These are phyloP conservation scores for Casaregolazyma lundiana DNA, from an alignment of 1,139 yeast species.

Conservation along the genomic window DNA sequence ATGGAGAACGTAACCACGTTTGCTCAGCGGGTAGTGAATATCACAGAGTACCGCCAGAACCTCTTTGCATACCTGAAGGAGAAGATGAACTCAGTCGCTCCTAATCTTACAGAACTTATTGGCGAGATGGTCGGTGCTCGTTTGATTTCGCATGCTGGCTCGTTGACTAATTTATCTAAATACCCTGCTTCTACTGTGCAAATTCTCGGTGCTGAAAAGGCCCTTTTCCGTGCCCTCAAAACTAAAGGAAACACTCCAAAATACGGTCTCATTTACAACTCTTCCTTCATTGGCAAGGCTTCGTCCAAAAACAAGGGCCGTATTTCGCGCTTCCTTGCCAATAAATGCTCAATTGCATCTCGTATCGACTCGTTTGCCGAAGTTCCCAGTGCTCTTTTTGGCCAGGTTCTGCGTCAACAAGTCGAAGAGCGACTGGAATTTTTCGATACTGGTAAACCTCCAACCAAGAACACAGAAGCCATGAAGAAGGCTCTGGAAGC, in stretches of 20 bases:
- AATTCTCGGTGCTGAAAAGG: conserved; percentile 99
- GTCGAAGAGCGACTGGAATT: conserved; percentile 96
- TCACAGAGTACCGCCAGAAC: conserved; percentile 88
- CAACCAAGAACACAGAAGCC: conserved; percentile 94
- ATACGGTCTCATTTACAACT: conserved; percentile 95
- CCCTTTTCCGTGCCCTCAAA: conserved; percentile 95
- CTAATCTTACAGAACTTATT: conserved; percentile 90
- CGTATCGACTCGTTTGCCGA: conserved; percentile 90
- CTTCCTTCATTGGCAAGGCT: conserved; percentile 95
- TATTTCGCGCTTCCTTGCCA: conserved; percentile 96
- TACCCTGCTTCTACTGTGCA: conserved; percentile 99
- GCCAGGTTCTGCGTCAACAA: conserved; percentile 86
- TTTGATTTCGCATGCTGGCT: conserved; percentile 96
- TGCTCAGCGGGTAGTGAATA: conserved; percentile 90
- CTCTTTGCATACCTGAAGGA: conserved; percentile 83
- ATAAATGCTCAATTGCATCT: conserved; percentile 97
- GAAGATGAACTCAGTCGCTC: conserved; percentile 98
- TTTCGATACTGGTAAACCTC: conserved; percentile 94
- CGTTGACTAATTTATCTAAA: conserved; percentile 89
- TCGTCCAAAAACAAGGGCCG: conserved; percentile 97
- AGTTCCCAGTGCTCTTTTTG: conserved; percentile 62
- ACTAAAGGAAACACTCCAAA: conserved; percentile 98
- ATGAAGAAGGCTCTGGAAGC: conserved; percentile 84
- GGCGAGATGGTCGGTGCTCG: conserved; percentile 99
- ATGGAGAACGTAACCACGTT: conserved; percentile 85